Percentiles rank a stretch among this genome's conserved stretches.
Evolutionary conservation across 1,284 basidiomycete species (phyloP).

Genomic region (Sparassis latifolia): DNA sequence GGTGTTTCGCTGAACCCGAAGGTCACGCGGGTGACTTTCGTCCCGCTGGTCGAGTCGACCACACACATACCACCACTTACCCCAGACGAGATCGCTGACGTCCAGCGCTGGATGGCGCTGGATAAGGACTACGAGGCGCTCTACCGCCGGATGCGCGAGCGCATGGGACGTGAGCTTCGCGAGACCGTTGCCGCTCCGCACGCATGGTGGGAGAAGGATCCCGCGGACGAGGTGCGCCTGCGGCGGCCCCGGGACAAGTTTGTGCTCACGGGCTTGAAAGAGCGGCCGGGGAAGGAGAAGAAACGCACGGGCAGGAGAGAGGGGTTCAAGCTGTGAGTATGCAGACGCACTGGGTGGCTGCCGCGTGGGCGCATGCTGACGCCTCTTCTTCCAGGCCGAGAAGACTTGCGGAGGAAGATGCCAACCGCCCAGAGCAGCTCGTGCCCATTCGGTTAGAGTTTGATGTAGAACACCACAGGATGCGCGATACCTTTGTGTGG

Average conservation of each 20-base stretch:
- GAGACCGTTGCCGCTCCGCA: slow-evolving; percentile 22
- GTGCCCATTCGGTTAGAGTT: slow-evolving; percentile 94
- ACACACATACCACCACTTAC: slow-evolving; percentile 49
- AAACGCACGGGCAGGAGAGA: slow-evolving; percentile 58
- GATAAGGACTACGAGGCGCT: slow-evolving; percentile 45
- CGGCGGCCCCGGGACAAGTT: slow-evolving; percentile 42
- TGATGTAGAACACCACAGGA: slow-evolving; percentile 86
- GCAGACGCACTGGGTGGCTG: background rate
- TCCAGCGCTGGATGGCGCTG: slow-evolving; percentile 45
- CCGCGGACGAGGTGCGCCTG: slow-evolving; percentile 23
- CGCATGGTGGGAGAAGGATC: slow-evolving; percentile 50
- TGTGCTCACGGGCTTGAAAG: slow-evolving; percentile 24
- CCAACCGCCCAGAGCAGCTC: slow-evolving; percentile 67
- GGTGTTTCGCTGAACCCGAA: slow-evolving; percentile 45
- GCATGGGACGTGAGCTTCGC: slow-evolving; percentile 37
- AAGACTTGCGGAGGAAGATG: slow-evolving; percentile 49
- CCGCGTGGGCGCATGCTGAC: background rate
- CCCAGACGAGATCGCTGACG: slow-evolving; percentile 36
- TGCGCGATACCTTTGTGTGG: slow-evolving; percentile 97
- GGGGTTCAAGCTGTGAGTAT: slow-evolving; percentile 62
- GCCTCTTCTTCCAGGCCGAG: slow-evolving; percentile 43
- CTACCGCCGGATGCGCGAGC: slow-evolving; percentile 37
- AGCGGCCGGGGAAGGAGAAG: slow-evolving; percentile 34
- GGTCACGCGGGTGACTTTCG: slow-evolving; percentile 57
- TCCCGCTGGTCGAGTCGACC: slow-evolving; percentile 52